phyloP scores from a whole-genome alignment of 1,284 basidiomycete species.

The Sporisorium exsertum region DNA sequence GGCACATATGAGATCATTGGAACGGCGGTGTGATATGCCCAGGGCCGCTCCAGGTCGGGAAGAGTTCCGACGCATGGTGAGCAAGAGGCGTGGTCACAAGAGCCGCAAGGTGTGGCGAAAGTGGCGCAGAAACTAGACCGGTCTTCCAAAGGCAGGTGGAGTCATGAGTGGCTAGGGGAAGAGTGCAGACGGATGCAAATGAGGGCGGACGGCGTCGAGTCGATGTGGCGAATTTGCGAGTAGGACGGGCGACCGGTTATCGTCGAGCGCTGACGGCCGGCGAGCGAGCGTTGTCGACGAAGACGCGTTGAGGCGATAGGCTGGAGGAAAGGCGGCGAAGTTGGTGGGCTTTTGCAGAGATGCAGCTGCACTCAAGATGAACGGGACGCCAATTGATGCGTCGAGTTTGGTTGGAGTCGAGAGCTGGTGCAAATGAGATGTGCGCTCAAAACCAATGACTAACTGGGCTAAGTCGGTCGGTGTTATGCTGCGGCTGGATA shows the following conservation, averaged over 20 bases:
- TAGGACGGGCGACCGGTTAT: background rate
- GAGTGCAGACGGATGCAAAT: background rate
- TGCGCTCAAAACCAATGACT: background rate
- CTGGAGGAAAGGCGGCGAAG: slow-evolving; percentile 2
- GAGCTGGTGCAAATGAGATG: background rate
- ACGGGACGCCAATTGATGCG: background rate
- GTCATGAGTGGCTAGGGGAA: slow-evolving; percentile 10
- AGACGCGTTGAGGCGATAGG: background rate
- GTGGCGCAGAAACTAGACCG: slow-evolving; percentile 2
- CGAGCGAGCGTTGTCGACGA: background rate
- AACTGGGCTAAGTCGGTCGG: background rate
- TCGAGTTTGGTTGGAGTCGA: background rate
- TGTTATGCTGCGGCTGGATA: background rate
- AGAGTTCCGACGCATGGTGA: slow-evolving; percentile 28
- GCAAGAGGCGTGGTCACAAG: background rate
- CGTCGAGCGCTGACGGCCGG: slow-evolving; percentile 2
- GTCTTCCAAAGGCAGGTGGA: slow-evolving; percentile 11
- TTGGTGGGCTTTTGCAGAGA: background rate
- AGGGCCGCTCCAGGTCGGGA: slow-evolving; percentile 13
- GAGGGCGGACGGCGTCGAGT: background rate
- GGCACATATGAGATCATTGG: background rate
- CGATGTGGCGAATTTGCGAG: slow-evolving; percentile 1
- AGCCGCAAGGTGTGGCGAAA: slow-evolving; percentile 8
- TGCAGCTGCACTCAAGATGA: background rate
- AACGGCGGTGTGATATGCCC: background rate